Conservation (phyloP, 768 basidiomycete species). For the Macrolepiota fuliginosa region DNA sequence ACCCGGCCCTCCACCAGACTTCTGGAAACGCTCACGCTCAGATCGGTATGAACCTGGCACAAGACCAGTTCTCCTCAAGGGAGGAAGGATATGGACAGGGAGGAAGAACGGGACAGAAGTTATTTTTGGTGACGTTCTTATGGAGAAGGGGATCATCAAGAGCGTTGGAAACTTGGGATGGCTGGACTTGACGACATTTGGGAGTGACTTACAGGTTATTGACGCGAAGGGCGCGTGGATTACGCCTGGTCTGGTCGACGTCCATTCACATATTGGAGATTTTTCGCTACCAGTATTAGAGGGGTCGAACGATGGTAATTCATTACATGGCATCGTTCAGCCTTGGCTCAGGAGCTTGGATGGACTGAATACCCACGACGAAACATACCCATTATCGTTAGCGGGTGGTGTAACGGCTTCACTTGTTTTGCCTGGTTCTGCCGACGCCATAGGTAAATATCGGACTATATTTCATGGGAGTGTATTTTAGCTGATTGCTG, state of each 20-base stretch:
- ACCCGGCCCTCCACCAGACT: slow-evolving; percentile 44
- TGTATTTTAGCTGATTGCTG: not conserved
- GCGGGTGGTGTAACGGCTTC: slow-evolving; percentile 81
- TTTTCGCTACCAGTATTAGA: slow-evolving; percentile 45
- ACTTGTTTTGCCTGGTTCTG: slow-evolving; percentile 73
- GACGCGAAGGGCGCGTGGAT: slow-evolving; percentile 74
- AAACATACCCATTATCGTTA: slow-evolving; percentile 64
- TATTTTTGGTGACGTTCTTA: slow-evolving; percentile 59
- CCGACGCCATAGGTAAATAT: slow-evolving; percentile 54
- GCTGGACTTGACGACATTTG: slow-evolving; percentile 22
- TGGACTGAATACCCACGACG: slow-evolving; percentile 79
- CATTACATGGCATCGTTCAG: slow-evolving; percentile 39
- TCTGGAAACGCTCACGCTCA: slow-evolving; percentile 48
- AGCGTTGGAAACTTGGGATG: slow-evolving; percentile 47
- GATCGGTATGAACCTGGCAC: slow-evolving; percentile 70
- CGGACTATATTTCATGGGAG: not conserved
- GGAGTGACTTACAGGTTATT: slow-evolving; percentile 43
- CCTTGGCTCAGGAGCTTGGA: slow-evolving; percentile 77
- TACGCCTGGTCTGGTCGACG: slow-evolving; percentile 71
- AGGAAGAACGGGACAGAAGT: slow-evolving; percentile 64
- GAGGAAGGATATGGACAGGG: slow-evolving; percentile 87
- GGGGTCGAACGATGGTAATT: slow-evolving; percentile 59
- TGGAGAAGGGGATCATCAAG: slow-evolving; percentile 70
- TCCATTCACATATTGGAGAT: slow-evolving; percentile 69
- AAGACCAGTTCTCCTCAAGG: slow-evolving; percentile 59